A percentile compares a stretch with the other conserved stretches of the same genome.
phyloP scores from a whole-genome alignment of 106 monocot species.

The Dendrobium nobile region DNA sequence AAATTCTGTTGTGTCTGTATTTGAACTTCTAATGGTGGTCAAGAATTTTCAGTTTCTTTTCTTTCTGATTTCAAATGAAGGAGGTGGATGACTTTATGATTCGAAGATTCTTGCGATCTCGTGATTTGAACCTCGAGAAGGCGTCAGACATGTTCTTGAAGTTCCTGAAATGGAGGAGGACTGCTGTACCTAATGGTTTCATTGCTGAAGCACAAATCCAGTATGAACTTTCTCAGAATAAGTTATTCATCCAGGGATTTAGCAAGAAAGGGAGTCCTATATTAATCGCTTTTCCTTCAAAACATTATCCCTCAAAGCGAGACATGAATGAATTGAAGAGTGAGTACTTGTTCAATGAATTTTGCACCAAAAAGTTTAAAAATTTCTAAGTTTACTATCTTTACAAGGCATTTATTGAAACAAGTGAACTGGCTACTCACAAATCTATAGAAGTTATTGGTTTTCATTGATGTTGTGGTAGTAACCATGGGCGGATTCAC shows the following conservation, averaged over 20 bases:
- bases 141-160: conserved; percentile 46
- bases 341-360: conserved; percentile 11
- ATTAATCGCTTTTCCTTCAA: conserved; percentile 33
- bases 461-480: no score
- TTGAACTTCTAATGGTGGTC: background rate
- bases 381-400: background rate
- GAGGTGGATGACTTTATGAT: conserved; percentile 39
- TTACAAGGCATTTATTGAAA: background rate
- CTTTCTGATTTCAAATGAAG: background rate
- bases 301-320: conserved; percentile 37
- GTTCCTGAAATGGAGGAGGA: conserved; percentile 47
- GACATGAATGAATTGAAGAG: conserved; percentile 53
- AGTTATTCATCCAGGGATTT: conserved; percentile 53
- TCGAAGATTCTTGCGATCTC: conserved; percentile 67
- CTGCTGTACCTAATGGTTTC: conserved; percentile 45
- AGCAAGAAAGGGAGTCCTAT: conserved; percentile 50
- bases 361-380: background rate
- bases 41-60: background rate
- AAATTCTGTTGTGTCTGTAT: background rate
- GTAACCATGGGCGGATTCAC: no score
- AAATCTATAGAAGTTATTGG: no score
- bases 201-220: conserved; percentile 46
- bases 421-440: no score
- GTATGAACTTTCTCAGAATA: conserved; percentile 53
- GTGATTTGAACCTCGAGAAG: conserved; percentile 50